phyloP scores from a whole-genome alignment of 306 rosid species.

The Inga oerstediana region DNA sequence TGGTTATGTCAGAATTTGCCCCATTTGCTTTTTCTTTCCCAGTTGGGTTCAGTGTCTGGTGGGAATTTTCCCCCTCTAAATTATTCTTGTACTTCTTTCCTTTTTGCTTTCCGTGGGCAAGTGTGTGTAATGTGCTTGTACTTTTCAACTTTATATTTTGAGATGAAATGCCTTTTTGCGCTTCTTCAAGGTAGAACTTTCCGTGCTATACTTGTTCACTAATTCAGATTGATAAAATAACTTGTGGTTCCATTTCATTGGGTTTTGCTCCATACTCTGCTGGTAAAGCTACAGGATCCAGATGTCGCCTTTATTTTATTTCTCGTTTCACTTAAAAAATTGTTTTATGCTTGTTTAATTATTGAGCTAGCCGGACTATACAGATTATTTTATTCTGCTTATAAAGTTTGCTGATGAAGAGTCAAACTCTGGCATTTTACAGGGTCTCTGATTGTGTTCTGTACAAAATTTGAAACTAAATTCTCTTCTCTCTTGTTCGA shows the following conservation, averaged over 20 bases:
- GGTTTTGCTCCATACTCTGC: constrained; percentile 30
- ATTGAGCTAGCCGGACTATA: constrained; percentile 2
- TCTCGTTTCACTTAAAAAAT: constrained; percentile 16
- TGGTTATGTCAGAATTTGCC: constrained; percentile 20
- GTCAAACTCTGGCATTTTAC: constrained; percentile 18
- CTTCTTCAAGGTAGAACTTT: constrained; percentile 21
- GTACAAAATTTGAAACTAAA: constrained; percentile 29
- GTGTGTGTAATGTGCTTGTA: constrained; percentile 32
- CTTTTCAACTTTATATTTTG: constrained; percentile 21
- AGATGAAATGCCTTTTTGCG: constrained; percentile 35
- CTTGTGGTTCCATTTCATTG: constrained; percentile 31
- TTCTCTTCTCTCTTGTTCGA: constrained; percentile 34
- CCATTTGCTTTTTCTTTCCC: neutral
- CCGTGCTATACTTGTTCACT: constrained; percentile 18
- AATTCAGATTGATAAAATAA: constrained; percentile 22
- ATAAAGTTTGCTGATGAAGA: neutral
- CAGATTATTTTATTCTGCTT: constrained; percentile 32
- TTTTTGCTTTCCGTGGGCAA: constrained; percentile 23
- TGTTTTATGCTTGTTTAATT: constrained; percentile 30
- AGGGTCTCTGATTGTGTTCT: neutral
- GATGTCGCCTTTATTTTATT: constrained; percentile 22
- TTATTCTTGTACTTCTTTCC: constrained; percentile 4
- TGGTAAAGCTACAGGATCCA: constrained; percentile 38
- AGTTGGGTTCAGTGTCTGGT: constrained; percentile 24
- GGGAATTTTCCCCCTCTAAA: neutral